phyloP scores from a whole-genome alignment of 805 yeast genomes.

The Ogataea zsoltii region DNA sequence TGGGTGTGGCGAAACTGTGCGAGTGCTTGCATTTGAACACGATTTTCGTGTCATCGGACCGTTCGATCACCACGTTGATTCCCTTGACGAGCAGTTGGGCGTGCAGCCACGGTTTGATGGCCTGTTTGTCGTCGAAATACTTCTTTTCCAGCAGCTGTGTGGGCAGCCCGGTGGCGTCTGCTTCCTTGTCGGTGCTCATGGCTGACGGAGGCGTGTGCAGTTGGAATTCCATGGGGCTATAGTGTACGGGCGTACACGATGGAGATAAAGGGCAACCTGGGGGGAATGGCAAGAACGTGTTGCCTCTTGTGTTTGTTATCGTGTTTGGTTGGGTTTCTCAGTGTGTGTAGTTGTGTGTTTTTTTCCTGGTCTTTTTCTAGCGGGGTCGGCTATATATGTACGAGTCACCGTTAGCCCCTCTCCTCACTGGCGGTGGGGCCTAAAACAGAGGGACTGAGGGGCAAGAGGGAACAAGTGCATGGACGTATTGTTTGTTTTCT shows the following conservation, averaged over 20 bases:
- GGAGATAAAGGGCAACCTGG: neutral
- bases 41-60: slow-evolving; percentile 61
- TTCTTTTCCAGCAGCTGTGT: slow-evolving; percentile 21
- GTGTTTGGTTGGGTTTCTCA: too few species aligned
- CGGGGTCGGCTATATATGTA: neutral
- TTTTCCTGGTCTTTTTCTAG: neutral
- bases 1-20: slow-evolving; percentile 19
- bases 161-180: neutral
- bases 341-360: too few species aligned
- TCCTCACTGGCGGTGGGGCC: neutral
- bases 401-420: slow-evolving; percentile 3
- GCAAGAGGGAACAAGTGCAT: slow-evolving; percentile 1
- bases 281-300: too few species aligned
- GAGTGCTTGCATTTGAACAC: slow-evolving; percentile 60
- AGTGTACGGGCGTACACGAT: neutral
- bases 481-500: neutral
- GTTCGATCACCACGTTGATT: slow-evolving; percentile 57
- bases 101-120: slow-evolving; percentile 65
- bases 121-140: slow-evolving; percentile 42
- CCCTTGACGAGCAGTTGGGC: slow-evolving; percentile 48
- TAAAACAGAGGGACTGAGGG: neutral
- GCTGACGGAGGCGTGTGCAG: slow-evolving; percentile 16
- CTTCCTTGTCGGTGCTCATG: slow-evolving; percentile 5
- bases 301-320: too few species aligned
- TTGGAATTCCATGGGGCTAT: slow-evolving; percentile 17